Conservation (phyloP, 1,284 basidiomycete species). For the Coniferiporia weirii region DNA sequence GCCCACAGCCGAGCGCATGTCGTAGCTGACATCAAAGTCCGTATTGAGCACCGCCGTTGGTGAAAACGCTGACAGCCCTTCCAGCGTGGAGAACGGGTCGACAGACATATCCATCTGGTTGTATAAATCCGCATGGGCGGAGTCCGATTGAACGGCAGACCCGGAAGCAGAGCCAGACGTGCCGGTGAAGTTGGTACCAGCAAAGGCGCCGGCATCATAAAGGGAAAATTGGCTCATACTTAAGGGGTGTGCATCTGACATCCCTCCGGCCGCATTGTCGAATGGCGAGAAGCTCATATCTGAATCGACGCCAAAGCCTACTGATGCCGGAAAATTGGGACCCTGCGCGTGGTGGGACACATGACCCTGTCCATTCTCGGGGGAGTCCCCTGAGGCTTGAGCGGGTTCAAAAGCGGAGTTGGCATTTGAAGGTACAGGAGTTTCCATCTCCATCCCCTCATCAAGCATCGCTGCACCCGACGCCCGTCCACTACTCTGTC, state of each 20-base stretch:
- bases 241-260: not conserved
- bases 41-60: not conserved
- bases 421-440: not conserved
- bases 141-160: not conserved
- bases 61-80: not conserved
- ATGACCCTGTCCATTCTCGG: not conserved
- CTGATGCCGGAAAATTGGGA: not conserved
- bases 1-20: slow-evolving; percentile 8
- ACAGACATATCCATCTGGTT: not conserved
- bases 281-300: not conserved
- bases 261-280: not conserved
- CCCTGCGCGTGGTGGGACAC: not conserved
- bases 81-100: not conserved
- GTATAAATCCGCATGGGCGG: not conserved
- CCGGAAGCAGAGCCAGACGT: not conserved
- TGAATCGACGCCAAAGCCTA: not conserved
- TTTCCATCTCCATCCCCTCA: no score
- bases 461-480: no score
- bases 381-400: not conserved
- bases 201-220: not conserved
- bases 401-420: not conserved
- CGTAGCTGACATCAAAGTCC: slow-evolving; percentile 14
- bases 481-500: no score
- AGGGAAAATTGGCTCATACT: not conserved
- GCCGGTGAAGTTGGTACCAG: not conserved